Percentiles rank a stretch among this genome's conserved stretches.
phyloP scores from a whole-genome alignment of 257 asterid species.

The Przewalskia tangutica region DNA sequence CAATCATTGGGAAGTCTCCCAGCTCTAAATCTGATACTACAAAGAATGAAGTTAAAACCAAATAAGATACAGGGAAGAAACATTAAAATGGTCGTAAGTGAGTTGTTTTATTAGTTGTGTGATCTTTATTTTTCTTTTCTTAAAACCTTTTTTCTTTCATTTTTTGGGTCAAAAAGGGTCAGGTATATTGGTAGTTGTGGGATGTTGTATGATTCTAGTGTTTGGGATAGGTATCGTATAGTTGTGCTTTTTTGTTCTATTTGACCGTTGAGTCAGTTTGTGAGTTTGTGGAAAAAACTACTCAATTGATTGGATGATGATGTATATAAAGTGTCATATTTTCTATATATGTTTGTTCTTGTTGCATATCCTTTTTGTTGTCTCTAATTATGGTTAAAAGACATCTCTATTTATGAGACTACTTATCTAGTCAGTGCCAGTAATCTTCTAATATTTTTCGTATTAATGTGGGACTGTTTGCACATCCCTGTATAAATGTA shows the following conservation, averaged over 20 bases:
- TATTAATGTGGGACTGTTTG: neutral
- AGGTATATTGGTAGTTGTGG: neutral
- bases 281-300: constrained; percentile 30
- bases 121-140: constrained; percentile 15
- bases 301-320: constrained; percentile 37
- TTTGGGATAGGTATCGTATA: constrained; percentile 19
- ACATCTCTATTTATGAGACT: neutral
- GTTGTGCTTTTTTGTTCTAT: constrained; percentile 3
- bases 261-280: constrained; percentile 33
- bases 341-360: neutral
- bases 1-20: constrained; percentile 68
- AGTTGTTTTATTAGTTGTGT: constrained; percentile 31
- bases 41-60: constrained; percentile 32
- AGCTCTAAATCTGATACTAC: constrained; percentile 39
- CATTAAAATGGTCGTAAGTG: neutral
- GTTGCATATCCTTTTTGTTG: neutral
- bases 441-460: neutral
- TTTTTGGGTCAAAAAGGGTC: constrained; percentile 21
- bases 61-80: constrained; percentile 11
- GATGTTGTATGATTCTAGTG: neutral
- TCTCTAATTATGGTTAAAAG: neutral
- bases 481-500: neutral
- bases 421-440: neutral
- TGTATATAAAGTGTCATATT: constrained; percentile 24
- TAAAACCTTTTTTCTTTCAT: constrained; percentile 15